Base-by-base conservation (phyloP, 345 rosid species). In the Firmiana major region DNA sequence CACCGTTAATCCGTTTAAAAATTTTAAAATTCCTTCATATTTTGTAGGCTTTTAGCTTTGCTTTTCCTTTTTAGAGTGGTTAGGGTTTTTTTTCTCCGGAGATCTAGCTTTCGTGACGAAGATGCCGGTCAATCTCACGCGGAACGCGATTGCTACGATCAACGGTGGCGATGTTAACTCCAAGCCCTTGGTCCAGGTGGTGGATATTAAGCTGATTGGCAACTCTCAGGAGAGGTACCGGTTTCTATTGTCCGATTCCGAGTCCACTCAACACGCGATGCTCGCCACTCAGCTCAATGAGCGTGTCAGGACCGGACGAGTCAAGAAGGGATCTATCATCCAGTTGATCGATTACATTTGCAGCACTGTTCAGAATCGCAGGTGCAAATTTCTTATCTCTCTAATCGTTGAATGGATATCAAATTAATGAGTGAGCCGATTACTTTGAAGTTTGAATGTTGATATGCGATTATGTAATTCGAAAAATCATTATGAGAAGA, bases 321-420 rank as follows among this genome's bases (percentile, higher is more conserved):
- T 90, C 86, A 85, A 78, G 85, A 90, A 83, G 63, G 97, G 98
- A 66, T 92, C 97, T n/a, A 85, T 94, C 24, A 83, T 94, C 80
- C 98, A 94, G 86, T 81, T 94, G 53, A 85, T 90, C 54, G 98
- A 92, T 80, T 92, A 91, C 84, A 90, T 92, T 75, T 94, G 97
- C 89, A 90, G 92, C 85, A 78, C 84, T 26, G 86, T 87, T 55
- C 93, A 82, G 75, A 87, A 82, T 62, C 97, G 94, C 89, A 89
- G 85, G 94, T 91, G 75, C 62, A 77, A 81, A 7, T 83, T 62
- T 5, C 7, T 40, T 22, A 4, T n/a, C 34, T 75, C 53, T n/a
- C 16, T 71, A 69, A 4, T 60, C 60, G 3, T 51, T 31, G 6
- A 31, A 17, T 71, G 9, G 28, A 17, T 11, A 49, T 49, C 45